Conservation (phyloP, 176 grass and related monocot genomes). For the Carex scoparia region DNA sequence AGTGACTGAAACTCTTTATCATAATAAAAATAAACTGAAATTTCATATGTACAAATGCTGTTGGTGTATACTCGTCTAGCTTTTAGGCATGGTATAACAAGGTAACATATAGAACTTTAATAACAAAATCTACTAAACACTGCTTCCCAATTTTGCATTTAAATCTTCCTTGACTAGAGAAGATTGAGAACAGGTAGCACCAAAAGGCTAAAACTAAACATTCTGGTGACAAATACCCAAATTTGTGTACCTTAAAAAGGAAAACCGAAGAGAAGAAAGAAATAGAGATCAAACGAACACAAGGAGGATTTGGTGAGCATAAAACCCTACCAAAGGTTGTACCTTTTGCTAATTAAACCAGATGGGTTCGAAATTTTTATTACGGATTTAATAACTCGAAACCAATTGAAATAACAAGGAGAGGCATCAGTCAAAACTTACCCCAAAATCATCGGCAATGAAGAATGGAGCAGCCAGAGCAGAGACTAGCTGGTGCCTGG, state of each 20-base stretch:
- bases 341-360: conserved; percentile 14
- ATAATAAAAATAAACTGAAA: background rate
- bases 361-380: background rate
- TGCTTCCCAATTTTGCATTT: background rate
- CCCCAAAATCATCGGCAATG: conserved; percentile 23
- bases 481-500: background rate
- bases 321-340: conserved; percentile 9
- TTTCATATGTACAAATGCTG: background rate
- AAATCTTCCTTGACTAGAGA: background rate
- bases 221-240: background rate
- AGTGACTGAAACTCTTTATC: background rate
- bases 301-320: background rate
- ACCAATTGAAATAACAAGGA: background rate
- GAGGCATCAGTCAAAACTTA: background rate
- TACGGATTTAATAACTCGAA: background rate
- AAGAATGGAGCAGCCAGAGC: background rate
- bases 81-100: background rate
- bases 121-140: background rate
- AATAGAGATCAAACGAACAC: background rate
- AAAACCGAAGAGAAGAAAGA: background rate
- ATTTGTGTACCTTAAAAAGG: background rate
- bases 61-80: background rate
- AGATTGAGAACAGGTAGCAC: background rate
- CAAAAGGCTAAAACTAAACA: background rate
- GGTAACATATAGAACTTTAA: background rate